phyloP scores from a whole-genome alignment of 805 yeast genomes.

The Henningerozyma blattae region DNA sequence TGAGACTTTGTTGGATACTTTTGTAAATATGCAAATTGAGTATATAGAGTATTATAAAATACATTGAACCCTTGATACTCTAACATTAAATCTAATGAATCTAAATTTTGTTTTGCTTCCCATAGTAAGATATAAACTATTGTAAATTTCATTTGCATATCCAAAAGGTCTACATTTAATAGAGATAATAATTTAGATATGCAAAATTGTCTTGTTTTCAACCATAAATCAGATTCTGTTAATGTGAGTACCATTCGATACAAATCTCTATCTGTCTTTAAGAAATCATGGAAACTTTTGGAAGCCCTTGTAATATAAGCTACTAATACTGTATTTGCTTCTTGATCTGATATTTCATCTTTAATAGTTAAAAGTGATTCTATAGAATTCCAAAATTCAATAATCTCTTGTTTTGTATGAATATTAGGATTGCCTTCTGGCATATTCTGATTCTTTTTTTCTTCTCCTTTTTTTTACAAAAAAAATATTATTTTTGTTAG shows the following conservation, averaged over 20 bases:
- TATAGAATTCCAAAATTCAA: slow-evolving; percentile 19
- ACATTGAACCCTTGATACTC: slow-evolving; percentile 42
- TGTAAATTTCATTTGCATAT: slow-evolving; percentile 28
- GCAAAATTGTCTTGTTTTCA: slow-evolving; percentile 31
- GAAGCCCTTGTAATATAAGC: slow-evolving; percentile 17
- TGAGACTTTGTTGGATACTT: slow-evolving; percentile 16
- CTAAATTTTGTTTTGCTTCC: slow-evolving; percentile 32
- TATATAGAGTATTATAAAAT: slow-evolving; percentile 31
- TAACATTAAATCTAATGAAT: slow-evolving; percentile 33
- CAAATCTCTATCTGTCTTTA: slow-evolving; percentile 22
- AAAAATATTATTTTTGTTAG: too few relatives aligned
- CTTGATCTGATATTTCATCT: slow-evolving; percentile 2
- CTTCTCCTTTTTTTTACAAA: too few relatives aligned
- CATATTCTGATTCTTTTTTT: background rate
- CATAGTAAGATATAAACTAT: slow-evolving; percentile 33
- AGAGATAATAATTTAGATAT: slow-evolving; percentile 37
- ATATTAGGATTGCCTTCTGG: slow-evolving; percentile 1
- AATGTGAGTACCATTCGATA: slow-evolving; percentile 26
- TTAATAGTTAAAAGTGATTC: slow-evolving; percentile 13
- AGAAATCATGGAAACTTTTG: slow-evolving; percentile 16
- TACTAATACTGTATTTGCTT: slow-evolving; percentile 12
- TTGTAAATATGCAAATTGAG: slow-evolving; percentile 23
- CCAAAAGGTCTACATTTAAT: slow-evolving; percentile 26
- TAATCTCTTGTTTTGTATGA: slow-evolving; percentile 10
- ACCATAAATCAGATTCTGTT: slow-evolving; percentile 26